Base-by-base conservation (phyloP, 2,329 filamentous ascomycete species). In the Hypoxylon sp. region DNA sequence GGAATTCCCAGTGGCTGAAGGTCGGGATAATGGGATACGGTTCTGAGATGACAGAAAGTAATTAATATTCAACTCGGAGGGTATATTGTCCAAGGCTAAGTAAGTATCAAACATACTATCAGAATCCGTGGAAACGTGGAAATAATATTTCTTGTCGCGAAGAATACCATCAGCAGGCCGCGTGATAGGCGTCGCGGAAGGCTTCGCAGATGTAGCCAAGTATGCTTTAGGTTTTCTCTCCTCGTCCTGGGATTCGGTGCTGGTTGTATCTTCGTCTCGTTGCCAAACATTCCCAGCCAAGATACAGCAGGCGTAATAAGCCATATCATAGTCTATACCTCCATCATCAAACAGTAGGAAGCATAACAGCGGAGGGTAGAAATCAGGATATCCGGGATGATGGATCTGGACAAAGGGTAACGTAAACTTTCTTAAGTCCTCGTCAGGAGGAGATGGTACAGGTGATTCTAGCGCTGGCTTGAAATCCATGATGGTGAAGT, bases 1-100 rank as follows among this genome's bases (percentile, higher is more conserved):
- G 61, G n/a, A 58, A 59, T 26, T 37, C 48, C 61, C 61, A 64
- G 35, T 64, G 47, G 11, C 26, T 31, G 42, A 64, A 64, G n/a
- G 10, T 51, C n/a, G 54, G 47, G 5, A 31, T 58, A 31, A 59
- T 31, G 14, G 54, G 48, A 33, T 58, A 64, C 17, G 26, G 14
- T 8, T 19, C 48, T 58, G 22, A 2, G 14, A 57, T 17, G 13
- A 31, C 5, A 48, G 4, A 14, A 10, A 13, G 1, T 29, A 47
- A 17, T 29, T 13, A 54, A 26, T 9, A 50, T 10, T 37, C 33
- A 35, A 22, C 19, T 22, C 19, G 19, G 19, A 22, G 19, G 13
- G 13, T 13, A n/a, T 37, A n/a, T 42, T 19, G 5, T 24, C 11
- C 8, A 39, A 26, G 14, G 17, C 11, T 19, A 26, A 9, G 2